Evolutionary conservation across 345 rosid genomes (phyloP).

Genomic region (Draba incana): DNA sequence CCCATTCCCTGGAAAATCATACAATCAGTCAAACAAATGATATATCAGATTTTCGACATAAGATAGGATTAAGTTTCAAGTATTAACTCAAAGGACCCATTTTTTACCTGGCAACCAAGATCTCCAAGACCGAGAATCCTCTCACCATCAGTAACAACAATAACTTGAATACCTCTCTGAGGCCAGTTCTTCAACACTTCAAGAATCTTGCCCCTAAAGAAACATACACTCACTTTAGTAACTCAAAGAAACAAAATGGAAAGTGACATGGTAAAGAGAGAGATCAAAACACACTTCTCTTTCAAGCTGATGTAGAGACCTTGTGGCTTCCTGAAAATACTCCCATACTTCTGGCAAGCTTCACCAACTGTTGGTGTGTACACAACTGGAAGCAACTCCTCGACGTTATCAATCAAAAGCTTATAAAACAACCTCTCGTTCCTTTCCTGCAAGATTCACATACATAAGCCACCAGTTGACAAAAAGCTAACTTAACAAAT

Average conservation of each 20-base stretch:
- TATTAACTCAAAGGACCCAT: constrained; percentile 3
- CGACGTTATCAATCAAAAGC: constrained; percentile 91
- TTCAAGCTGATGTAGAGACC: constrained; percentile 96
- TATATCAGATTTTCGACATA: neutral
- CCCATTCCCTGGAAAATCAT: constrained; percentile 78
- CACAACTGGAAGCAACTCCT: constrained; percentile 93
- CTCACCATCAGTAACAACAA: constrained; percentile 98
- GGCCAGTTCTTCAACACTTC: constrained; percentile 98
- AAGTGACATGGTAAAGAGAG: neutral
- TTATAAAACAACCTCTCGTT: constrained; percentile 92
- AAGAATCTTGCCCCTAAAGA: constrained; percentile 78
- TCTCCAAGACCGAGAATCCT: constrained; percentile 95
- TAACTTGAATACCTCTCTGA: constrained; percentile 86
- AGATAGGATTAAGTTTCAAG: neutral
- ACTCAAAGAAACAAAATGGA: constrained; percentile 11
- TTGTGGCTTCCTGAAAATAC: constrained; percentile 94
- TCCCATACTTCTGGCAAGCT: constrained; percentile 98
- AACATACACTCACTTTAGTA: constrained; percentile 34
- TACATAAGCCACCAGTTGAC: constrained; percentile 9
- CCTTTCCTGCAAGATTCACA: constrained; percentile 70
- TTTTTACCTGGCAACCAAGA: constrained; percentile 98
- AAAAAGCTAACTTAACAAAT: neutral
- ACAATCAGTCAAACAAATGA: neutral
- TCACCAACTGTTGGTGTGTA: constrained; percentile 99
- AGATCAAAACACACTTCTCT: constrained; percentile 60